phyloP scores from a whole-genome alignment of 164 flowering plant species.

The Vitis cinerea region DNA sequence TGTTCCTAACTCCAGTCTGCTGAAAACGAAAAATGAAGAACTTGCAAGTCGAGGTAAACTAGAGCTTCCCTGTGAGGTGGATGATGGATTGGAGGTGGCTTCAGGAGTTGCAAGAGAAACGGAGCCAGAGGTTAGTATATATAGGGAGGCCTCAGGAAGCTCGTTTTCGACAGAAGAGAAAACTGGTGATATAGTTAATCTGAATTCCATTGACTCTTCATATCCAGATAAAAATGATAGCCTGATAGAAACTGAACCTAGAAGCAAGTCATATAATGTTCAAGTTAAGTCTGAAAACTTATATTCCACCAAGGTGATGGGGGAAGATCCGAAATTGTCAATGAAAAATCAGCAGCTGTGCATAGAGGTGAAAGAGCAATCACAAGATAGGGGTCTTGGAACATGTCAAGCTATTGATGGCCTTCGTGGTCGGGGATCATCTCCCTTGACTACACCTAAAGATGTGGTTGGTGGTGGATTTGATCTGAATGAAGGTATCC shows the following conservation, averaged over 20 bases:
- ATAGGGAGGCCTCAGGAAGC: slow-evolving; percentile 12
- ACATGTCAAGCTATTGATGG: not conserved
- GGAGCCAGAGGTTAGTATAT: not conserved
- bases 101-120: slow-evolving; percentile 11
- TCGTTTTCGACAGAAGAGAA: slow-evolving; percentile 4
- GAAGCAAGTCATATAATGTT: not conserved
- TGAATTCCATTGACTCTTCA: slow-evolving; percentile 12
- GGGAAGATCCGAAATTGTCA: not conserved
- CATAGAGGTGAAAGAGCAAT: not conserved
- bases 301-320: not conserved
- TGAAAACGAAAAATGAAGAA: slow-evolving; percentile 3
- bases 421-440: slow-evolving; percentile 9
- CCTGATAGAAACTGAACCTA: not conserved
- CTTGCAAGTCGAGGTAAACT: not conserved
- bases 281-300: slow-evolving; percentile 1
- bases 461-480: slow-evolving; percentile 6
- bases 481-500: slow-evolving; percentile 31
- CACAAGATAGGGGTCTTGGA: not conserved
- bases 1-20: not conserved
- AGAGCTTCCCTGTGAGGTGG: not conserved
- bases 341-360: not conserved
- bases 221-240: not conserved
- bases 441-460: slow-evolving; percentile 12
- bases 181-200: slow-evolving; percentile 1
- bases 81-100: slow-evolving; percentile 10